A percentile compares a stretch with the other conserved stretches of the same genome.
phyloP scores from a whole-genome alignment of 2,329 filamentous ascomycete genomes.

The Pseudocercospora fijiensis region DNA sequence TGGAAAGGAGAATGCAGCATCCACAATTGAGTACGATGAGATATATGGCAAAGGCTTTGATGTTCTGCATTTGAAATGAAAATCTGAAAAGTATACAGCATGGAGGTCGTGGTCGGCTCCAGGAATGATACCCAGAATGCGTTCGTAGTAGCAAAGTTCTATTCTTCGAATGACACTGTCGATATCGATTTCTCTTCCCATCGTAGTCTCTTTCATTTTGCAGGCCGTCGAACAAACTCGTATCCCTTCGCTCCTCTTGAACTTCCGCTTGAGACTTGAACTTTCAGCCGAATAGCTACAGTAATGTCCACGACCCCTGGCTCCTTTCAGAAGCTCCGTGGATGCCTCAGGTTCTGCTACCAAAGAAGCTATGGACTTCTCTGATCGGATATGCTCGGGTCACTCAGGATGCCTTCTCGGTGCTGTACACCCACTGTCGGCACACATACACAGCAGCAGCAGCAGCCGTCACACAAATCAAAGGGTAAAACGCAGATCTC shows the following conservation, averaged over 20 bases:
- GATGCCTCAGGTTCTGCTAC: too few species aligned
- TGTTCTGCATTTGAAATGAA: conserved; percentile 63
- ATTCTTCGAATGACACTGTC: not conserved
- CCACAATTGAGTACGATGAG: conserved; percentile 70
- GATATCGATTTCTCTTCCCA: not conserved
- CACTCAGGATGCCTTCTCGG: conserved; percentile 1
- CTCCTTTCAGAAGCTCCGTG: too few species aligned
- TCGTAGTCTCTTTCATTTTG: not conserved
- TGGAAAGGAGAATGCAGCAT: conserved; percentile 73
- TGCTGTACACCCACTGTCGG: not conserved
- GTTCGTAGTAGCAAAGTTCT: not conserved
- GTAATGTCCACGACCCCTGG: not conserved
- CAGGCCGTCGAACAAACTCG: not conserved
- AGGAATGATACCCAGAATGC: not conserved
- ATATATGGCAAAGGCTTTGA: conserved; percentile 81
- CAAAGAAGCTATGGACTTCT: too few species aligned
- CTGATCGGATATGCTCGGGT: conserved; percentile 22
- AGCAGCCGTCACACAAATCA: conserved; percentile 1
- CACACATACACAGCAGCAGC: conserved; percentile 4
- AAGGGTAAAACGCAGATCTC: conserved; percentile 13
- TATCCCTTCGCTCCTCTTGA: not conserved
- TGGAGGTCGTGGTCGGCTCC: not conserved
- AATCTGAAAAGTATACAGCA: not conserved
- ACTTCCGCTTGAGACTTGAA: not conserved
- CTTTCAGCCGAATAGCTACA: not conserved